phyloP scores from a whole-genome alignment of 2,329 filamentous ascomycete genomes.

The Cladobotryum protrusum region DNA sequence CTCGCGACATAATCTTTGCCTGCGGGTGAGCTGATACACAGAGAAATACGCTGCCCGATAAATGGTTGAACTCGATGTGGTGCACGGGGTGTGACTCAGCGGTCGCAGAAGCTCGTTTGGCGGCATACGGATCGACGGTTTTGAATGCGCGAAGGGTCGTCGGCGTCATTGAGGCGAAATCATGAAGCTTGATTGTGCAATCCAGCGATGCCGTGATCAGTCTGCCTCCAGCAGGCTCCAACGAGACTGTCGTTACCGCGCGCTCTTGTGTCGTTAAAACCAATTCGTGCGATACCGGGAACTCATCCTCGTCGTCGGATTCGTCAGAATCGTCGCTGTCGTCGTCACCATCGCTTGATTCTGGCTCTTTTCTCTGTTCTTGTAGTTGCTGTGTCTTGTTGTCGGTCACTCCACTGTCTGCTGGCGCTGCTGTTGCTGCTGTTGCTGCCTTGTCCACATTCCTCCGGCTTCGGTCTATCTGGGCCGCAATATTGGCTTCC shows the following conservation, averaged over 20 bases:
- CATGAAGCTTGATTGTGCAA: slow-evolving; percentile 85
- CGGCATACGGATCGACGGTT: slow-evolving; percentile 77
- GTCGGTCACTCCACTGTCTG: slow-evolving; percentile 10
- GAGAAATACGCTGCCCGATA: slow-evolving; percentile 72
- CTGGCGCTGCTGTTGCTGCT: slow-evolving; percentile 1
- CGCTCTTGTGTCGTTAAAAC: slow-evolving; percentile 88
- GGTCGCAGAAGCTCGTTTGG: slow-evolving; percentile 59
- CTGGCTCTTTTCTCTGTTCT: slow-evolving; percentile 25
- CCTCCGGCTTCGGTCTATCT: slow-evolving; percentile 74
- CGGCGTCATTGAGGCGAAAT: slow-evolving; percentile 92
- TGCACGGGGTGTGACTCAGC: slow-evolving; percentile 85
- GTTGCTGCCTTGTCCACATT: slow-evolving; percentile 22
- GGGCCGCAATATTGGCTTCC: slow-evolving; percentile 66
- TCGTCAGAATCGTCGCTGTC: slow-evolving; percentile 48
- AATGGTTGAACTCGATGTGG: slow-evolving; percentile 77
- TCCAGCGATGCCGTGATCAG: slow-evolving; percentile 88
- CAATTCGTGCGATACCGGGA: slow-evolving; percentile 87
- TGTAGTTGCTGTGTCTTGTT: slow-evolving; percentile 12
- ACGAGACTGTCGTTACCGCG: slow-evolving; percentile 73
- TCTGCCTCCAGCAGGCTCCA: slow-evolving; percentile 79
- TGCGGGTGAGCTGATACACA: slow-evolving; percentile 86
- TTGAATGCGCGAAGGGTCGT: slow-evolving; percentile 92
- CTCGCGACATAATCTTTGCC: slow-evolving; percentile 80
- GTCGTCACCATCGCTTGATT: slow-evolving; percentile 40
- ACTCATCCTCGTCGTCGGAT: slow-evolving; percentile 75